phyloP scores from a whole-genome alignment of 1,139 yeast genomes.

The Geotrichum citri-aurantii region DNA sequence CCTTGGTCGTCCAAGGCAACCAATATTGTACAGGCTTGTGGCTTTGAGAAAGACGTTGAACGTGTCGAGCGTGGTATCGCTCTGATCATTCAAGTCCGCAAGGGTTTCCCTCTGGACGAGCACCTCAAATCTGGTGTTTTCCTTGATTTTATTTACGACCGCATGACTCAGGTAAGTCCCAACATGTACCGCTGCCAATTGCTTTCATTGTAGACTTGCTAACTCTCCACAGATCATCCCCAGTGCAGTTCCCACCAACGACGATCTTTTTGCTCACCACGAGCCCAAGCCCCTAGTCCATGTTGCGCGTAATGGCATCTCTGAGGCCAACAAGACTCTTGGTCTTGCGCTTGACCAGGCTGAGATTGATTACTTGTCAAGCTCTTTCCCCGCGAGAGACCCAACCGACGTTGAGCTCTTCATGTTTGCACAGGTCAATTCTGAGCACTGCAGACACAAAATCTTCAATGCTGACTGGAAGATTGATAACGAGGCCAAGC shows the following conservation, averaged over 20 bases:
- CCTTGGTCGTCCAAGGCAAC: constrained; percentile 99
- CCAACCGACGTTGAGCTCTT: constrained; percentile 98
- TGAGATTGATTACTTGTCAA: constrained; percentile 80
- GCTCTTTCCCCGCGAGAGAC: constrained; percentile 73
- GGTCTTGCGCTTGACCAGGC: constrained; percentile 92
- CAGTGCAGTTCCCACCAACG: constrained; percentile 53
- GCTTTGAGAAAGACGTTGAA: constrained; percentile 60
- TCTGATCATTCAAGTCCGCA: constrained; percentile 60
- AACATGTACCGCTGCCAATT: constrained; percentile 30
- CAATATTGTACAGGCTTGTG: constrained; percentile 85
- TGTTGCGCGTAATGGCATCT: constrained; percentile 56
- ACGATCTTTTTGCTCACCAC: constrained; percentile 72
- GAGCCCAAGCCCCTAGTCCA: constrained; percentile 78
- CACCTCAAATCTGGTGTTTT: constrained; percentile 49
- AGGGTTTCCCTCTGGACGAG: constrained; percentile 58
- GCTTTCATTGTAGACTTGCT: background rate
- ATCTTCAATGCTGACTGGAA: constrained; percentile 99
- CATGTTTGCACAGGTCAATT: constrained; percentile 99
- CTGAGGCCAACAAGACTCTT: constrained; percentile 70
- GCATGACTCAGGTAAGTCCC: constrained; percentile 80
- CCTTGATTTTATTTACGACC: constrained; percentile 72
- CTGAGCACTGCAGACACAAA: constrained; percentile 99
- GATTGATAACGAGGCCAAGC: constrained; percentile 74
- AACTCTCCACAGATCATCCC: constrained; percentile 32
- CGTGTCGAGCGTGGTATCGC: constrained; percentile 90